phyloP scores from a whole-genome alignment of 2,329 filamentous ascomycete species.

The Fusarium fujikuroi region DNA sequence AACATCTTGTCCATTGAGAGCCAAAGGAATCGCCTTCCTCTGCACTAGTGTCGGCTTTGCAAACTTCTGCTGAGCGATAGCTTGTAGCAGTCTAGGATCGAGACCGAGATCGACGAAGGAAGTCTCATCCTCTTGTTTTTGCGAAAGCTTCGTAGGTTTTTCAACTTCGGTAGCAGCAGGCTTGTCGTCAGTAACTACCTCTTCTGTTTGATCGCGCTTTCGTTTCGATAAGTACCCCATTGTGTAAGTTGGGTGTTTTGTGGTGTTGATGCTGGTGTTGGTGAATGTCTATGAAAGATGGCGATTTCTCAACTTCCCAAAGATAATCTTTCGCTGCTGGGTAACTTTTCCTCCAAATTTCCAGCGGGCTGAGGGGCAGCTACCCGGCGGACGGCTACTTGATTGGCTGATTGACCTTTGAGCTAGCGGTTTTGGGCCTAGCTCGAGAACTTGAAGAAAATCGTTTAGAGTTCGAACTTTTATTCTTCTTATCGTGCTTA shows the following conservation, averaged over 20 bases:
- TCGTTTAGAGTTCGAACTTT: constrained; percentile 38
- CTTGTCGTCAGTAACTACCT: constrained; percentile 51
- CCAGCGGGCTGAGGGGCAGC: constrained; percentile 42
- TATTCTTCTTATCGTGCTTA: constrained; percentile 45
- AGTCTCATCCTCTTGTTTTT: constrained; percentile 48
- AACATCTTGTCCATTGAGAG: constrained; percentile 87
- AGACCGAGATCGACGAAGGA: constrained; percentile 83
- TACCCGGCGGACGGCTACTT: constrained; percentile 18
- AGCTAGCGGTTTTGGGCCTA: constrained; percentile 18
- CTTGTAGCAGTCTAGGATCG: constrained; percentile 87
- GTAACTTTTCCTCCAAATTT: constrained; percentile 44
- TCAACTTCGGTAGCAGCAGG: constrained; percentile 44
- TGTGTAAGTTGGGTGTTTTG: constrained; percentile 51
- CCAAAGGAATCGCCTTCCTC: constrained; percentile 85
- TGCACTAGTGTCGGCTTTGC: constrained; percentile 90
- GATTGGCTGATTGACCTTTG: fast-evolving
- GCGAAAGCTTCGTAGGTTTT: constrained; percentile 40
- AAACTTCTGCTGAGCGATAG: constrained; percentile 85
- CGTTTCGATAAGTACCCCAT: constrained; percentile 59
- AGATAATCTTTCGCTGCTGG: constrained; percentile 30
- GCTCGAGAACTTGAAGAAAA: constrained; percentile 16
- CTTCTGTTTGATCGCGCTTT: constrained; percentile 68
- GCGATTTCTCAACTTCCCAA: constrained; percentile 34
- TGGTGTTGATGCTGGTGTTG: not conserved
- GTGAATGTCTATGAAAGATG: constrained; percentile 27